phyloP scores from a whole-genome alignment of 495 filamentous ascomycete species.

The Niebla homalea region DNA sequence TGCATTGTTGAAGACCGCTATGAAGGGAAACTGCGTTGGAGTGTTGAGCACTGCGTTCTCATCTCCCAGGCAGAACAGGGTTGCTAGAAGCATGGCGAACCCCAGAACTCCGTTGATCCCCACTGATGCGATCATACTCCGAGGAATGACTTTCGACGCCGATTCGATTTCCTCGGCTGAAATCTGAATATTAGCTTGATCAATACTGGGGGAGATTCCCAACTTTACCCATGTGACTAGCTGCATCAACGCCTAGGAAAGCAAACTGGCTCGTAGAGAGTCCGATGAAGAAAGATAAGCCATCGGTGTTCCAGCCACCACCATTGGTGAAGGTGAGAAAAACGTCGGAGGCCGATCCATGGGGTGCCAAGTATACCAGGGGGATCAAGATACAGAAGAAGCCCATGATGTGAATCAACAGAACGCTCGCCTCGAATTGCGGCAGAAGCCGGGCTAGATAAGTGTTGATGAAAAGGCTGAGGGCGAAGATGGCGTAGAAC shows the following conservation, averaged over 20 bases:
- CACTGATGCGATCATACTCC: constrained; percentile 23
- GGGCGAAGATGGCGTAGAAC: constrained; percentile 20
- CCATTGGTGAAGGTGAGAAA: constrained; percentile 27
- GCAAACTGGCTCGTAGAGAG: constrained; percentile 22
- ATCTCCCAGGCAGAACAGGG: constrained; percentile 29
- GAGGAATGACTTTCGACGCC: constrained; percentile 22
- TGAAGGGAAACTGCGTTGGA: constrained; percentile 21
- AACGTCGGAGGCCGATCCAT: constrained; percentile 29
- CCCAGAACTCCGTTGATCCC: constrained; percentile 26
- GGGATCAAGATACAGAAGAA: constrained; percentile 34
- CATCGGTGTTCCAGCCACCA: constrained; percentile 27
- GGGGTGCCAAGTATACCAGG: constrained; percentile 28
- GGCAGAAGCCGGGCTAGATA: constrained; percentile 30
- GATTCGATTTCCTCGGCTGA: constrained; percentile 27
- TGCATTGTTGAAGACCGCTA: constrained; percentile 22
- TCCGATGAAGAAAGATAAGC: constrained; percentile 29
- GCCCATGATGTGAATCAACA: constrained; percentile 32
- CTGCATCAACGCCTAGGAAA: constrained; percentile 20
- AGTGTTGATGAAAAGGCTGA: constrained; percentile 26
- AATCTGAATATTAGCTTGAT: neutral
- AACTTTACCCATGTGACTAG: constrained; percentile 12
- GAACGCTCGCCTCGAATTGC: constrained; percentile 29
- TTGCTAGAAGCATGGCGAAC: constrained; percentile 24
- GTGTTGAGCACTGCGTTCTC: constrained; percentile 20
- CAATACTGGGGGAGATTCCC: too few relatives aligned